Conservation (phyloP, 345 rosid genomes). For the Rhizophora apiculata region DNA sequence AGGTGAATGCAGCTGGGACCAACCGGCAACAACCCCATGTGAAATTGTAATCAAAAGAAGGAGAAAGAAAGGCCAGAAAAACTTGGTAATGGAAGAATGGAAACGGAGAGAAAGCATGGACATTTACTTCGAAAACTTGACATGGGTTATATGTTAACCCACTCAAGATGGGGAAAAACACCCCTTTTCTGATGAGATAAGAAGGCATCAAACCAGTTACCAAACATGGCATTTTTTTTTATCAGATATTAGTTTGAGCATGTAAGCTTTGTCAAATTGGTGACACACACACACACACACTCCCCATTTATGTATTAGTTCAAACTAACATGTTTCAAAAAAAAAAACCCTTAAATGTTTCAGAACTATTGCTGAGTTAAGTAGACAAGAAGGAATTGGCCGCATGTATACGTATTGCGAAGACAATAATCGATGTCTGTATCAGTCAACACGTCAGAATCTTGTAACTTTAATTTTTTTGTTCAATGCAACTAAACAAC, state of each 20-base stretch:
- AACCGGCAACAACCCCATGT: slow-evolving; percentile 6
- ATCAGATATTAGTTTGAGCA: background rate
- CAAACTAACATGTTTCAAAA: slow-evolving; percentile 10
- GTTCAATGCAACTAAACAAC: too few species aligned
- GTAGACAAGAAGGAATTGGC: slow-evolving; percentile 15
- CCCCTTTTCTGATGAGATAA: background rate
- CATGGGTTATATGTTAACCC: background rate
- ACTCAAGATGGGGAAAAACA: background rate
- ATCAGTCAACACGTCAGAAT: too few species aligned
- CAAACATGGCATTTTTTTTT: background rate
- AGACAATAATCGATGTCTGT: background rate
- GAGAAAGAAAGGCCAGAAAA: slow-evolving; percentile 5
- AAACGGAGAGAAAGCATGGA: slow-evolving; percentile 12
- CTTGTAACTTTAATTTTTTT: too few species aligned
- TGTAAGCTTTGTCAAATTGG: slow-evolving; percentile 14
- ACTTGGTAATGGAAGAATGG: background rate
- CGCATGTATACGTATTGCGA: background rate
- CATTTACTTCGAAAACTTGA: background rate
- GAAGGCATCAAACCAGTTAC: background rate
- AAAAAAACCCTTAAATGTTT: slow-evolving; percentile 2
- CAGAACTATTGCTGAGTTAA: slow-evolving; percentile 11
- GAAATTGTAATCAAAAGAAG: slow-evolving; percentile 8
- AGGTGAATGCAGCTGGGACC: background rate
- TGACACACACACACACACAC: background rate
- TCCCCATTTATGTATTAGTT: slow-evolving; percentile 6